A percentile compares a stretch with the other conserved stretches of the same genome.
Conservation (phyloP, 306 rosid species). For the Senna tora region DNA sequence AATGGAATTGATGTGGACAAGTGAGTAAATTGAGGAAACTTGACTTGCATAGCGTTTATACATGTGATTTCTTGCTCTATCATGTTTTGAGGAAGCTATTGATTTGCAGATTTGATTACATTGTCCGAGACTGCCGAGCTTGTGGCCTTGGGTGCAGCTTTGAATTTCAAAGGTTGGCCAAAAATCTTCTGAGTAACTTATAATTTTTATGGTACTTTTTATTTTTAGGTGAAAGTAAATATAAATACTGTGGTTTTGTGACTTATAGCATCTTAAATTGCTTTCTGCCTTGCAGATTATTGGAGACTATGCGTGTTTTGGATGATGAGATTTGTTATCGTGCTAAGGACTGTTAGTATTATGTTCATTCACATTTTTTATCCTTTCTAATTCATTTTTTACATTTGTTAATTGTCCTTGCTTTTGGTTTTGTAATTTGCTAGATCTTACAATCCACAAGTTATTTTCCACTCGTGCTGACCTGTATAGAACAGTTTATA, state of each 20-base stretch:
- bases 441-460: conserved; percentile 90
- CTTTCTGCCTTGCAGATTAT: conserved; percentile 56
- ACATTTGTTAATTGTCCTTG: conserved; percentile 29
- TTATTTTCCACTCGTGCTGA: conserved; percentile 92
- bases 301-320: conserved; percentile 90
- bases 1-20: conserved; percentile 99
- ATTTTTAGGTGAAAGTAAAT: conserved; percentile 25
- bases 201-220: conserved; percentile 4
- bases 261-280: conserved; percentile 29
- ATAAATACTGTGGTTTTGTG: conserved; percentile 26
- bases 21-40: conserved; percentile 49
- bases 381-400: conserved; percentile 22
- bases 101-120: conserved; percentile 87
- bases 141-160: conserved; percentile 93
- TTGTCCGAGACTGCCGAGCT: conserved; percentile 86
- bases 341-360: conserved; percentile 80
- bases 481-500: conserved; percentile 88
- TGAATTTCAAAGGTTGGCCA: conserved; percentile 71
- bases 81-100: conserved; percentile 35
- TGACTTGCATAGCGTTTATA: conserved; percentile 4
- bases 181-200: conserved; percentile 31
- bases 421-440: conserved; percentile 42
- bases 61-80: conserved; percentile 15
- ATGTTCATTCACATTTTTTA: conserved; percentile 28
- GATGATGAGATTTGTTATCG: conserved; percentile 92